phyloP scores from a whole-genome alignment of 2,329 filamentous ascomycete species.

The Monosporascus sp. region DNA sequence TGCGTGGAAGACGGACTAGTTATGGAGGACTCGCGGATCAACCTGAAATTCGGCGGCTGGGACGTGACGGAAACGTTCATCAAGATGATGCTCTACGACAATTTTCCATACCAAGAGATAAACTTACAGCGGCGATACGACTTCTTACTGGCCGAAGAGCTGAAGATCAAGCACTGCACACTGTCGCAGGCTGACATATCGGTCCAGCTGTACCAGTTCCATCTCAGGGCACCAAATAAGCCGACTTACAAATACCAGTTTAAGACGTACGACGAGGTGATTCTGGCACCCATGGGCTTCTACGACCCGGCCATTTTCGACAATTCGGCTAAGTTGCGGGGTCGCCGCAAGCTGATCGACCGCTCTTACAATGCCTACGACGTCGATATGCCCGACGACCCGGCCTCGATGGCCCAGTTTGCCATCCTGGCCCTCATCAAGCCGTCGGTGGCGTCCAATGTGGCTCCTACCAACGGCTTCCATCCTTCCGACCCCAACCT shows the following conservation, averaged over 20 bases:
- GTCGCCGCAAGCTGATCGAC: conserved; percentile 75
- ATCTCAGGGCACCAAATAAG: conserved; percentile 81
- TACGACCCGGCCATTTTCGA: conserved; percentile 88
- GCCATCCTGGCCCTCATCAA: conserved; percentile 56
- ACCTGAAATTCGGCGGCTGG: conserved; percentile 86
- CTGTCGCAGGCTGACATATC: conserved; percentile 87
- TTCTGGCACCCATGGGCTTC: conserved; percentile 91
- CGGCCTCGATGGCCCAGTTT: conserved; percentile 76
- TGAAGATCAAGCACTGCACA: conserved; percentile 90
- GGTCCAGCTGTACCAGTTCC: conserved; percentile 83
- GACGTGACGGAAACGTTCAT: conserved; percentile 93
- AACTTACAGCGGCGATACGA: conserved; percentile 88
- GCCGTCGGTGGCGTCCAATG: conserved; percentile 47
- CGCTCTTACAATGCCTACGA: conserved; percentile 94
- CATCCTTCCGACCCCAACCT: conserved; percentile 39
- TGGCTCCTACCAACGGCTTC: conserved; percentile 34
- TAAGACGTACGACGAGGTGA: conserved; percentile 95
- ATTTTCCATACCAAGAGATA: conserved; percentile 93
- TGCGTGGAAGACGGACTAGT: conserved; percentile 96
- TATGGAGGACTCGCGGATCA: conserved; percentile 89
- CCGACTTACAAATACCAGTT: conserved; percentile 91
- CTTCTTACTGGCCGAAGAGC: conserved; percentile 86
- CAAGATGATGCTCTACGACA: conserved; percentile 96
- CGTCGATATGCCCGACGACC: conserved; percentile 79
- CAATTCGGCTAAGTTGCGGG: conserved; percentile 70